Evolutionary conservation across 371 early-diverging fungal species (phyloP), one percentile per base, ranked within the genome.

Genomic region (Smittium culicis): DNA sequence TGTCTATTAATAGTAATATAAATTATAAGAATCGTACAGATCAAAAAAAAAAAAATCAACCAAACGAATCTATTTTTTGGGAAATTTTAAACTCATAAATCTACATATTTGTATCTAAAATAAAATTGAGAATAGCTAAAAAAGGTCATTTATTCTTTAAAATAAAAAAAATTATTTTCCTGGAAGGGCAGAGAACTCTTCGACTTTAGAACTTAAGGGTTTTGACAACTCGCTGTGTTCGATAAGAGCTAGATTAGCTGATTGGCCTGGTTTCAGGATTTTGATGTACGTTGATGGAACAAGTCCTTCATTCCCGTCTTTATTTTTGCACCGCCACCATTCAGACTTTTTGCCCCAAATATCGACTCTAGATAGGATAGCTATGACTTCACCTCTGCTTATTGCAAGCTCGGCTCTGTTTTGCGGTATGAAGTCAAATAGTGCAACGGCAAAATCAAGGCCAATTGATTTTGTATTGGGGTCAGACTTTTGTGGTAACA

Each of bases 301-400:
- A 59, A 89, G 78, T 1, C 96, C 98, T 70, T 90, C 83, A 20
- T 79, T 78, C 0, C 98, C 96, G 62, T 82, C 80, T 54, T 90
- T 82, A 20, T 86, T 75, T 64, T 89, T 74, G 25, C 96, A 96
- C 59, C 88, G 80, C 98, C 98, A 97, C 96, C 96, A 96, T 73
- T 81, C 80, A 65, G 85, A 85, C 31, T 86, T 85, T n/a, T 83
- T 82, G 0, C 88, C 89, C 65, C 82, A 83, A 28, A 90, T 85
- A 72, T 93, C 93, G 1, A 79, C 79, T 72, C 85, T 87, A 65
- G 81, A 84, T 69, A 87, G 71, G 68, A 97, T 84, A 0, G 93
- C 92, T 30, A 97, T 81, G 29, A 90, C 79, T 35, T 94, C 94
- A 16, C 95, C 96, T 67, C 84, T 82, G 62, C 80, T 82, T 68